Evolutionary conservation across 2,329 filamentous ascomycete species (phyloP).

Genomic region (Capronia coronata): DNA sequence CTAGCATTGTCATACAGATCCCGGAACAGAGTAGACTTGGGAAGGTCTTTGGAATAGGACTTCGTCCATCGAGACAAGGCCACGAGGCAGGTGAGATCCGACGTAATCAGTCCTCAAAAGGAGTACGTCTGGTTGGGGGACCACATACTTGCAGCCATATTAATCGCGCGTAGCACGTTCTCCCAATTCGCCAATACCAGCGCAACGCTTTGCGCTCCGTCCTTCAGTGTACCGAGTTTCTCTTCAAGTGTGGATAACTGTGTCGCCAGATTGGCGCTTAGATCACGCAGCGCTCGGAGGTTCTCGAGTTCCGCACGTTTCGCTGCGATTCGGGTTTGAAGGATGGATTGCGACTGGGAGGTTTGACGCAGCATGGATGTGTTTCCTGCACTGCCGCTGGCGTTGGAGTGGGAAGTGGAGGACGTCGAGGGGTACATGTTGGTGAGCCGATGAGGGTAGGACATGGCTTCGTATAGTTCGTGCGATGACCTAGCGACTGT

Average conservation of each 20-base stretch:
- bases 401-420: background rate
- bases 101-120: too few species aligned
- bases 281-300: slow-evolving; percentile 55
- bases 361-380: slow-evolving; percentile 9
- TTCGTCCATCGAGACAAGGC: too few species aligned
- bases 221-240: slow-evolving; percentile 54
- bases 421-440: slow-evolving; percentile 30
- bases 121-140: background rate
- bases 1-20: too few species aligned
- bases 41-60: too few species aligned
- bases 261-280: slow-evolving; percentile 54
- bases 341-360: slow-evolving; percentile 40
- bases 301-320: slow-evolving; percentile 59
- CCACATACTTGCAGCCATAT: slow-evolving; percentile 56
- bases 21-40: too few species aligned
- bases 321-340: slow-evolving; percentile 56
- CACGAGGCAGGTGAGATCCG: too few species aligned
- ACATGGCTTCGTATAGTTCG: slow-evolving; percentile 30
- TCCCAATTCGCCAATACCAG: slow-evolving; percentile 63
- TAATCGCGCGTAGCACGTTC: slow-evolving; percentile 57
- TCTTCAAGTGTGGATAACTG: slow-evolving; percentile 59
- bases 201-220: slow-evolving; percentile 60
- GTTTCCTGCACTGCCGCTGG: background rate
- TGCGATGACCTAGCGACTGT: too few species aligned
- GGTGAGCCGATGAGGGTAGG: slow-evolving; percentile 33